Evolutionary conservation across 257 asterid genomes (phyloP).

Genomic region (Asclepias syriaca): DNA sequence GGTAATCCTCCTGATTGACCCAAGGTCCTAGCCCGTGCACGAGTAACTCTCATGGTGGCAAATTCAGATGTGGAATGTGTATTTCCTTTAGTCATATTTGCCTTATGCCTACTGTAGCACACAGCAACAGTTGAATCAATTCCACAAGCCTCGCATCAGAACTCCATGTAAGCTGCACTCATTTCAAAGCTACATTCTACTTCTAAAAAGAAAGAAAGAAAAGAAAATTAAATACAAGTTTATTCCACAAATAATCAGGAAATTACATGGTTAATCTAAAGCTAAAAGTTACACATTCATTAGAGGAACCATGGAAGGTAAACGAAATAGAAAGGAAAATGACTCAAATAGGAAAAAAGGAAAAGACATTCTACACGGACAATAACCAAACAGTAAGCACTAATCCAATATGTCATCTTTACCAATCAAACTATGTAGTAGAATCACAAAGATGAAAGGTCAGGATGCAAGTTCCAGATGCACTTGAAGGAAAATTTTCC

Average conservation of each 20-base stretch:
- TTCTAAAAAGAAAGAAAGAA: too few species aligned
- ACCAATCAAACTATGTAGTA: neutral
- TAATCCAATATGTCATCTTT: neutral
- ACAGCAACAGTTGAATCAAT: constrained; percentile 22
- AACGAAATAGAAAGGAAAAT: neutral
- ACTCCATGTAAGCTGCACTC: constrained; percentile 28
- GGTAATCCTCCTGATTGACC: constrained; percentile 62
- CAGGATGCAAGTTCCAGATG: neutral
- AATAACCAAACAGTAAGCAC: neutral
- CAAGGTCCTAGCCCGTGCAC: constrained; percentile 68
- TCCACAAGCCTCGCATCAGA: constrained; percentile 31
- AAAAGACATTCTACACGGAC: neutral
- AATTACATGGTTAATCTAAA: too few species aligned
- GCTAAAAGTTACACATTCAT: too few species aligned
- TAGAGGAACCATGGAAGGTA: neutral
- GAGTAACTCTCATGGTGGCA: constrained; percentile 54
- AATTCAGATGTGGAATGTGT: constrained; percentile 33
- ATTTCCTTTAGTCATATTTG: constrained; percentile 58
- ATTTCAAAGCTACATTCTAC: neutral
- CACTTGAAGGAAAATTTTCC: neutral
- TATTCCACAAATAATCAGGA: too few species aligned
- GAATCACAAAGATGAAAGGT: neutral
- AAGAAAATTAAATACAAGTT: too few species aligned
- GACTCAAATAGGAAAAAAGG: neutral
- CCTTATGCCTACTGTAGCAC: constrained; percentile 22